Percentiles rank a stretch among this genome's conserved stretches.
These are phyloP conservation scores for Haplographium delicatum DNA, from an alignment of 495 filamentous ascomycete species.

Conservation along the genomic window DNA sequence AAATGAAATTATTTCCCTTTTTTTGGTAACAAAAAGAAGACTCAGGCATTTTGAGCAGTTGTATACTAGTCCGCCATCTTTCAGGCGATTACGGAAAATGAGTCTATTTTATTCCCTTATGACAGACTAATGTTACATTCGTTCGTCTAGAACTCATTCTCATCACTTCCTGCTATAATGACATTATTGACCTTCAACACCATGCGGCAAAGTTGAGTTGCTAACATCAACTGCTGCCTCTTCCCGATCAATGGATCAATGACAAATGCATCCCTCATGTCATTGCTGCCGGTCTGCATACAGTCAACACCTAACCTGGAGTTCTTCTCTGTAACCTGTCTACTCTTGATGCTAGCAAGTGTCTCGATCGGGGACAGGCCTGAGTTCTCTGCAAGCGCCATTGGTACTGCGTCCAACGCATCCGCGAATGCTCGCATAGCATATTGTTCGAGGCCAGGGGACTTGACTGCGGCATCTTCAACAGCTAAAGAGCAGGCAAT, in stretches of 20 bases:
- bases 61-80: no score
- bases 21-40: no score
- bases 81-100: not conserved
- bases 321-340: slow-evolving; percentile 88
- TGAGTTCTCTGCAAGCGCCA: slow-evolving; percentile 96
- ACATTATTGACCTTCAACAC: slow-evolving; percentile 98
- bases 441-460: slow-evolving; percentile 93
- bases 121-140: slow-evolving; percentile 25
- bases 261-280: slow-evolving; percentile 96
- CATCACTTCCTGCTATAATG: slow-evolving; percentile 87
- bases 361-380: slow-evolving; percentile 94
- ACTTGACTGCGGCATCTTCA: slow-evolving; percentile 91
- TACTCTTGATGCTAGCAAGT: slow-evolving; percentile 87
- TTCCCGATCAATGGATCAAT: slow-evolving; percentile 98
- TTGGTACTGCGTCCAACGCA: slow-evolving; percentile 89
- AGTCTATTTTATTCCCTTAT: slow-evolving; percentile 19
- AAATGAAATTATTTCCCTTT: no score
- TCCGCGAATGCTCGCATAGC: slow-evolving; percentile 97
- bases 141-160: slow-evolving; percentile 75
- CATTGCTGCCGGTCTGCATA: slow-evolving; percentile 89
- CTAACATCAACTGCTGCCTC: slow-evolving; percentile 90
- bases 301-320: slow-evolving; percentile 89
- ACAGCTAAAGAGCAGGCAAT: slow-evolving; percentile 97
- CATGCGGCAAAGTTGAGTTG: slow-evolving; percentile 97
- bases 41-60: no score